Evolutionary conservation across 2,329 filamentous ascomycete genomes (phyloP), one percentile per base, ranked within the genome.

Genomic region (Fusarium incarnatum): DNA sequence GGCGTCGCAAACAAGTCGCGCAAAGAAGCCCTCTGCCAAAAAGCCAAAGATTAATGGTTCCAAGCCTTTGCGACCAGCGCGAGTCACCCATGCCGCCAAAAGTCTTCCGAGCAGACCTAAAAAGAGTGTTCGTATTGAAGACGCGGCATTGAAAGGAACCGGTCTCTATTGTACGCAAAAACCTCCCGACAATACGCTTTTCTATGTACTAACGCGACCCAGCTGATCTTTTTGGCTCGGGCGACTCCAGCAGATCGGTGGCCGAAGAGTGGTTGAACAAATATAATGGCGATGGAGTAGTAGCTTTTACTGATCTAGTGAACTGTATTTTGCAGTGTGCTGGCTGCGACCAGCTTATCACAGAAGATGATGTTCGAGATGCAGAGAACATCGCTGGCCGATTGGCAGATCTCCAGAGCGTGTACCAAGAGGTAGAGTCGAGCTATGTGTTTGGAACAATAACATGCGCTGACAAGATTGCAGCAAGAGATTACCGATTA

Each of bases 401-500:
- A 76, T 83, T 99, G 47, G 85, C 87, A 23, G 94, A 98, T 74
- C 85, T 99, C n/a, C 93, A 98, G 79, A 91, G 92, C 67, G 89
- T 94, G 67, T 97, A 94, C 77, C 91, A 96, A 79, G 89, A 92
- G 77, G 92, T 93, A 79, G 79, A 13, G 9, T 8, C 4, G 7
- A 45, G 25, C 16, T 44, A 28, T 42, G 8, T 34, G 25, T 20
- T 30, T 27, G 5, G n/a, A 30, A 12, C n/a, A 23, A 34, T 18
- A 41, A 40, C 15, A 30, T 27, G 34, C 42, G 52, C 78, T 83
- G 64, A 83, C 70, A 30, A 12, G 11, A 30, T 20, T 52, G 8
- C 66, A 91, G 84, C 87, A 92, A 85, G 89, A 92, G 77, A 91
- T 95, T 52, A 91, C 92, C 32, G 96, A 98, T 50, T 99, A 99